Percentiles rank a stretch among this genome's conserved stretches.
Evolutionary conservation across 2,329 filamentous ascomycete genomes (phyloP).

Genomic region (Westerdykella sp.): DNA sequence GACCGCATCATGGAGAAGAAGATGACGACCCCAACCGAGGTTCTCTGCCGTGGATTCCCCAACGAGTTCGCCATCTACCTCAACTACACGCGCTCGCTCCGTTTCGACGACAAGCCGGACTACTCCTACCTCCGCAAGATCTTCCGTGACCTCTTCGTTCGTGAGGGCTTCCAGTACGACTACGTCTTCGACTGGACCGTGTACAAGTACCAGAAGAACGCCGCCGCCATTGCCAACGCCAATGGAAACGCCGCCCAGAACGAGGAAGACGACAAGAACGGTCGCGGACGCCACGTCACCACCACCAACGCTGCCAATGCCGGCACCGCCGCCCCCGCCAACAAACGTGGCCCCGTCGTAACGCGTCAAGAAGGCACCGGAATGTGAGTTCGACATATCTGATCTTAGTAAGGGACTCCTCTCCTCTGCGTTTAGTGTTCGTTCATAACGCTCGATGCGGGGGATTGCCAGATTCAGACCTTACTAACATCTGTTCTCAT

Average conservation of each 20-base stretch:
- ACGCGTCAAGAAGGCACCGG: constrained; percentile 80
- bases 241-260: constrained; percentile 59
- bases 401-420: constrained; percentile 85
- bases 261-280: constrained; percentile 70
- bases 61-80: constrained; percentile 99
- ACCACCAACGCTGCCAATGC: constrained; percentile 61
- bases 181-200: constrained; percentile 99
- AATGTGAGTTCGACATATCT: constrained; percentile 84
- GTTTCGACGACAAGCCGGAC: constrained; percentile 99
- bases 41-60: constrained; percentile 96
- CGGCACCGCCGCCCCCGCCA: constrained; percentile 51
- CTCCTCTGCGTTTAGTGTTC: constrained; percentile 80
- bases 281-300: constrained; percentile 50
- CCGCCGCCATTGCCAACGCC: constrained; percentile 84
- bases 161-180: constrained; percentile 99
- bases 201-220: constrained; percentile 99
- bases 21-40: constrained; percentile 99
- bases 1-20: constrained; percentile 99
- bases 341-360: constrained; percentile 66
- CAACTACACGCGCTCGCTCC: constrained; percentile 97
- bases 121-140: constrained; percentile 99
- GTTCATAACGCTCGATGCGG: constrained; percentile 65
- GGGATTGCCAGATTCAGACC: constrained; percentile 49
- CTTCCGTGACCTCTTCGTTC: constrained; percentile 98
- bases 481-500: constrained; percentile 41